Base-by-base conservation (phyloP, 768 basidiomycete species). In the Exidia glandulosa region DNA sequence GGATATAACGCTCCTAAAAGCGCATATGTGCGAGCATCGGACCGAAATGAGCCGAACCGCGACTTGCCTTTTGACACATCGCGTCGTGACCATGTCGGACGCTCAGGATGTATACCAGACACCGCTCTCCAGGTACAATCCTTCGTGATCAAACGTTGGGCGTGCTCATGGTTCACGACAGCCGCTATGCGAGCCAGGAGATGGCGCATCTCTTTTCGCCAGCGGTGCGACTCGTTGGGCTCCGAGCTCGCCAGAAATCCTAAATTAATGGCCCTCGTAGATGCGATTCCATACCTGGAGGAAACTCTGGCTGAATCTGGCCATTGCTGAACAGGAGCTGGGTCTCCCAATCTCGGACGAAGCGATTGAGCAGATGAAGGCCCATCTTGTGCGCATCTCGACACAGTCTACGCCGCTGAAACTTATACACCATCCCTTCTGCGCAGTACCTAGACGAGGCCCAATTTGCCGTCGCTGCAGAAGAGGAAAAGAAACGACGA, bases 111-210 rank as follows among this genome's bases (percentile, higher is more conserved):
- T 81, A 1, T 91, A 91, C 64, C 88, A 90, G 67, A 89, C 88
- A 2, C 89, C 88, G 2, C 79, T 91, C 34, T 83, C 88, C 25
- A 90, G 88, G 88, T 88, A 27, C 63, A 72, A 45, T 4, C n/a
- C 23, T 45, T 14, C 30, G 25, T 19, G 5, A 23, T n/a, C n/a
- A n/a, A n/a, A n/a, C n/a, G n/a, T n/a, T n/a, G n/a, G n/a, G n/a
- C n/a, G n/a, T n/a, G n/a, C 25, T 19, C 33, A 29, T n/a, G 34
- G 23, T 10, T 6, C 50, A 14, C 59, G 48, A 32, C 66, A 97
- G 94, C 69, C 94, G 95, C 56, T 99, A 98, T 89, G 96, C 96
- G 23, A 95, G 91, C 79, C 94, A 94, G 72, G 94, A 98, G 75
- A 98, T 98, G 95, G 86, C 93, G 10, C 80, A 92, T 72, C 80